These are phyloP conservation scores for Candida germanica DNA, from an alignment of 805 yeast genomes.

Conservation along the genomic window DNA sequence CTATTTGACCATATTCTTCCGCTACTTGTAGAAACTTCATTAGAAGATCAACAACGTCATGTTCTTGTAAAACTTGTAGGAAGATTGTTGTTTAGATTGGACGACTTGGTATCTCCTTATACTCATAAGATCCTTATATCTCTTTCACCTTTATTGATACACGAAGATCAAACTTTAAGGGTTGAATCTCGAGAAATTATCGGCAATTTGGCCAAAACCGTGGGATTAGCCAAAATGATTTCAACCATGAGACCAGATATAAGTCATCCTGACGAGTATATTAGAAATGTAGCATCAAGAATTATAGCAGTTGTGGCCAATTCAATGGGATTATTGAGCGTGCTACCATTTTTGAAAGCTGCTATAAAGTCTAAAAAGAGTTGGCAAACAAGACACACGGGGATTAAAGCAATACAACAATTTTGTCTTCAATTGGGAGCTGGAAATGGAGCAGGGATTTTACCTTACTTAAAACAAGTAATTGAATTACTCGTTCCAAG, in stretches of 20 bases:
- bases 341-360: conserved; percentile 79
- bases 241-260: conserved; percentile 76
- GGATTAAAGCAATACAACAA: conserved; percentile 73
- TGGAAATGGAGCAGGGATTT: conserved; percentile 47
- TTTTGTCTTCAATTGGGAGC: conserved; percentile 66
- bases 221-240: conserved; percentile 80
- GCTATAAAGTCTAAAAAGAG: conserved; percentile 72
- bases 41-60: conserved; percentile 84
- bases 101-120: conserved; percentile 64
- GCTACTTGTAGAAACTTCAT: conserved; percentile 61
- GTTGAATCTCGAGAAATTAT: conserved; percentile 78
- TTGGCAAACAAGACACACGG: conserved; percentile 84
- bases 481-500: conserved; percentile 59
- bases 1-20: conserved; percentile 75
- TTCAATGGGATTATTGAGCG: conserved; percentile 66
- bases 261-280: conserved; percentile 77
- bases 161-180: conserved; percentile 73
- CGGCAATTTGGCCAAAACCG: conserved; percentile 71
- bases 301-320: conserved; percentile 82
- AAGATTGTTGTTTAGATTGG: conserved; percentile 63
- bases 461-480: conserved; percentile 69
- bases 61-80: conserved; percentile 73
- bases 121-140: conserved; percentile 71
- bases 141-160: conserved; percentile 74
- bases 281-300: conserved; percentile 71